These are phyloP conservation scores for Ogataea naganishii DNA, from an alignment of 805 yeast species.

Conservation along the genomic window DNA sequence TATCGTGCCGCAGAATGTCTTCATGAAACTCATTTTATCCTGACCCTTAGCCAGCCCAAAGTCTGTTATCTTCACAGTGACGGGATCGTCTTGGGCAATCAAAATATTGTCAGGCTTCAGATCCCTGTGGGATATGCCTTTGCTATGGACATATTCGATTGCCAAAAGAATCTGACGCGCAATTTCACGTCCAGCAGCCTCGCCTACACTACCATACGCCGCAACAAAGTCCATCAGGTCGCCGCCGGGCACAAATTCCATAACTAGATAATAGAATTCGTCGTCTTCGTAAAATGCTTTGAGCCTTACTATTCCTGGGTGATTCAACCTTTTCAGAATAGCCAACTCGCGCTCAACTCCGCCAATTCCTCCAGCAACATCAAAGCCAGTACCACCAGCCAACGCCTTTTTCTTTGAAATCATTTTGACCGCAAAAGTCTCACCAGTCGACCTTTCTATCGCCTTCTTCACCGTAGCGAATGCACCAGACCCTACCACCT, in stretches of 20 bases:
- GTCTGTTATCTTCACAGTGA: slow-evolving; percentile 86
- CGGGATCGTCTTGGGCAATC: slow-evolving; percentile 87
- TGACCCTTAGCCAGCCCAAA: slow-evolving; percentile 93
- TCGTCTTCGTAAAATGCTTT: slow-evolving; percentile 81
- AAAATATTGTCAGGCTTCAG: slow-evolving; percentile 93
- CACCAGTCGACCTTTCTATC: slow-evolving; percentile 76
- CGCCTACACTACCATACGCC: slow-evolving; percentile 85
- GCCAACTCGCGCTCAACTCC: slow-evolving; percentile 85
- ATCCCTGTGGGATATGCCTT: slow-evolving; percentile 94
- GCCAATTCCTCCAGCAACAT: too few species aligned
- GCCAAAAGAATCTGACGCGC: slow-evolving; percentile 80
- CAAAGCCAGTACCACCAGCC: too few species aligned
- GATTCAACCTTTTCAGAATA: slow-evolving; percentile 68
- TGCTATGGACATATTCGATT: slow-evolving; percentile 74
- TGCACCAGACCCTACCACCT: slow-evolving; percentile 95
- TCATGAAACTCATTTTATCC: slow-evolving; percentile 77
- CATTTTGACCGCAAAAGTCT: slow-evolving; percentile 84
- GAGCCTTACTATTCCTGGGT: slow-evolving; percentile 76
- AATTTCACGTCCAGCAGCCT: slow-evolving; percentile 81
- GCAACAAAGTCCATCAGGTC: slow-evolving; percentile 97
- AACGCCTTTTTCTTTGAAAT: slow-evolving; percentile 73
- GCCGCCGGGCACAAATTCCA: slow-evolving; percentile 96
- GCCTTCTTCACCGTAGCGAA: slow-evolving; percentile 94
- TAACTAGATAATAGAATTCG: slow-evolving; percentile 75
- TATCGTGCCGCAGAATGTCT: slow-evolving; percentile 94